Evolutionary conservation across 352 stramenopile genomes (phyloP).

Genomic region (Phytophthora tubulina): DNA sequence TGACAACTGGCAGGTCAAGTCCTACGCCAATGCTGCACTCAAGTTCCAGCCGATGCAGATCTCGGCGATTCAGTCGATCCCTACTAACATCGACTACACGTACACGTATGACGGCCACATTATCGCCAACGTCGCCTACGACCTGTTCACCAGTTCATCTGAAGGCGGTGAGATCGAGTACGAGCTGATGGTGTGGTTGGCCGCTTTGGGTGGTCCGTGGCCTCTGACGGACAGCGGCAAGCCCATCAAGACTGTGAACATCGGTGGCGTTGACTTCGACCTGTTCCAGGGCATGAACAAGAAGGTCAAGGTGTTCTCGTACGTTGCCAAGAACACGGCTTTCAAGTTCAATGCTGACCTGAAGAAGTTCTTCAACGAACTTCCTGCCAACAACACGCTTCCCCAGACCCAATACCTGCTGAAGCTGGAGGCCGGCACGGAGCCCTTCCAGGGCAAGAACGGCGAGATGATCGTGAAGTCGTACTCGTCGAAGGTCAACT

Average conservation of each 20-base stretch:
- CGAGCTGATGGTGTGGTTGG: constrained; percentile 56
- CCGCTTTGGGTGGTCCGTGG: constrained; percentile 39
- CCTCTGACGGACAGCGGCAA: constrained; percentile 40
- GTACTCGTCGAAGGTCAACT: constrained; percentile 36
- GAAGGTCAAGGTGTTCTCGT: constrained; percentile 49
- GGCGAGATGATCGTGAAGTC: constrained; percentile 34
- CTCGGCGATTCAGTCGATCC: constrained; percentile 46
- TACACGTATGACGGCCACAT: constrained; percentile 49
- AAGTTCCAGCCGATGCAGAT: constrained; percentile 44
- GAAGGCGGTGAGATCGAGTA: constrained; percentile 40
- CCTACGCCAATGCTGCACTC: constrained; percentile 55
- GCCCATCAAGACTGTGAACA: constrained; percentile 33
- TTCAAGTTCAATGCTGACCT: constrained; percentile 38
- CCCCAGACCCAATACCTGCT: constrained; percentile 36
- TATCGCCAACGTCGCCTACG: constrained; percentile 52
- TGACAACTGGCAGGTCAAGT: constrained; percentile 50
- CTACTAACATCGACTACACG: constrained; percentile 46
- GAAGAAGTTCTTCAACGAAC: constrained; percentile 46
- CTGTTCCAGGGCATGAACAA: constrained; percentile 48
- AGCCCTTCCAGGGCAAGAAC: constrained; percentile 47
- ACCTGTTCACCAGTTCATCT: constrained; percentile 46
- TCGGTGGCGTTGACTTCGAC: constrained; percentile 38
- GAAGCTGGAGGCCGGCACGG: constrained; percentile 43
- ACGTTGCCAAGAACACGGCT: constrained; percentile 36
- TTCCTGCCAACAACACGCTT: constrained; percentile 39